Conservation (phyloP, 1,139 yeast genomes). For the Pichia sp. region DNA sequence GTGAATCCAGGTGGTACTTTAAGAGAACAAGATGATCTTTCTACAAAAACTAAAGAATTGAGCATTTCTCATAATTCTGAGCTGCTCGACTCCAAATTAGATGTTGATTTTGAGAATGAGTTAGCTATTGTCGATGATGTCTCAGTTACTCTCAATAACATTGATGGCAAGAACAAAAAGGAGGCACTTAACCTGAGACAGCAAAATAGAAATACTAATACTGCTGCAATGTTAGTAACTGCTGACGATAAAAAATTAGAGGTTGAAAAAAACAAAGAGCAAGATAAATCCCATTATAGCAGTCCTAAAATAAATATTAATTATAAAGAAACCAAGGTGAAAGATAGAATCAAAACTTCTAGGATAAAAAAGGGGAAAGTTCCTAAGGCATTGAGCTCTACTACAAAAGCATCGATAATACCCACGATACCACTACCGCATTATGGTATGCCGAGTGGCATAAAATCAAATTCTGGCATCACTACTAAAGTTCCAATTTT, state of each 20-base stretch:
- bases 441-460: conserved; percentile 12
- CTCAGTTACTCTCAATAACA: too few relatives aligned
- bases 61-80: neutral
- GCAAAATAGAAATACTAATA: too few relatives aligned
- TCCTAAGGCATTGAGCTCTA: neutral
- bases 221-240: too few relatives aligned
- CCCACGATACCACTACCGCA: conserved; percentile 14
- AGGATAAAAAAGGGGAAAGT: neutral
- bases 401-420: neutral
- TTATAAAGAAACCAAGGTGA: neutral
- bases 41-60: too few relatives aligned
- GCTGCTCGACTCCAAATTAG: neutral
- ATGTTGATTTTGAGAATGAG: neutral
- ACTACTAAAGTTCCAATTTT: conserved; percentile 4
- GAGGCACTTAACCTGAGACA: too few relatives aligned
- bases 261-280: too few relatives aligned
- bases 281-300: too few relatives aligned
- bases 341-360: neutral
- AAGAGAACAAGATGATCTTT: neutral
- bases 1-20: neutral
- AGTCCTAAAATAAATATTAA: too few relatives aligned
- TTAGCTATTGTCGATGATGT: too few relatives aligned
- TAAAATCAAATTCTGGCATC: neutral
- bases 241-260: too few relatives aligned
- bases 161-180: too few relatives aligned